Base-by-base conservation (phyloP, 2,329 filamentous ascomycete genomes). In the Colletotrichum sp. region DNA sequence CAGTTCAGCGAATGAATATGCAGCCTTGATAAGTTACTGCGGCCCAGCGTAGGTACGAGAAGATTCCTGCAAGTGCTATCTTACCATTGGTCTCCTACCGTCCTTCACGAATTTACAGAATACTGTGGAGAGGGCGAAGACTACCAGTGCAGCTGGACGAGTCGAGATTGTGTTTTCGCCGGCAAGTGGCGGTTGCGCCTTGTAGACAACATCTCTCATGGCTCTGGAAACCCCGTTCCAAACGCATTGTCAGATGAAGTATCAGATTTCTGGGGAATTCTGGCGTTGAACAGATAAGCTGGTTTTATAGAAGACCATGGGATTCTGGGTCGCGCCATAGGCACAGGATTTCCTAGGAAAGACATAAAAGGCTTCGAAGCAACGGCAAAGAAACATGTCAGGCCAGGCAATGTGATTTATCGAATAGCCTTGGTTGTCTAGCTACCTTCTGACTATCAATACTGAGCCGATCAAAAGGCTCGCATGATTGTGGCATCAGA, bases 61-160 rank as follows among this genome's bases (percentile, higher is more conserved):
- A n/a, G 0, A n/a, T n/a, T 44, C 0, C 3, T n/a, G 39, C 0
- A n/a, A 44, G 18, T n/a, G 18, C 9, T 44, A 1, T 44, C 9
- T 44, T 12, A 44, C 18, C 2, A n/a, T 44, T n/a, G 39, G 1
- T n/a, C 9, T n/a, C 9, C 18, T 10, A 10, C 18, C 18, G 18
- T 0, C 9, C 9, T n/a, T 44, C 9, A n/a, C 5, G 3, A 6
- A n/a, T n/a, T 10, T 2, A 44, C 39, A n/a, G 9, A 44, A 44
- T 44, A 12, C 8, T 44, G 5, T 9, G 18, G 18, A 44, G 39
- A n/a, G 8, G 9, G 3, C 9, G 1, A n/a, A 44, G 39, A 44
- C 39, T 10, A 6, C 39, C 5, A 4, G 39, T 6, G 39, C 1
- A 6, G 18, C 0, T n/a, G 39, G 16, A 44, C 18, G 18, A 44